Evolutionary conservation across 2,329 filamentous ascomycete genomes (phyloP), one percentile per base, ranked within the genome.

Genomic region (Venturia aucupariae): DNA sequence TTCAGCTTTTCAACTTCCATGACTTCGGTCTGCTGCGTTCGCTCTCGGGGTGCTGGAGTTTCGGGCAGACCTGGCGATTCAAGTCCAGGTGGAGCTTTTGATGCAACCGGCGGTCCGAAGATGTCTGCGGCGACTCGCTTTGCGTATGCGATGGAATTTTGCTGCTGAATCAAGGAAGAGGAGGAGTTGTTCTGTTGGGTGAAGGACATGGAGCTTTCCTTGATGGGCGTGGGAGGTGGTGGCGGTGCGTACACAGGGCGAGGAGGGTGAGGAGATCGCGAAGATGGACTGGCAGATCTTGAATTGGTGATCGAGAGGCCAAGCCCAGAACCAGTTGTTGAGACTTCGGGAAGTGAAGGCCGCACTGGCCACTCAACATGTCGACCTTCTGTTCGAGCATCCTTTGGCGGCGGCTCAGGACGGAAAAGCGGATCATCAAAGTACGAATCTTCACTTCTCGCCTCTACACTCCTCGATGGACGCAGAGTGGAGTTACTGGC

Each of bases 211-310:
- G 22, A 4, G 15, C 35, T 32, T 38, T 61, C 59, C 59, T 61
- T 46, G 59, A 46, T 27, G 17, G 51, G 51, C 6, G 51, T 57
- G 10, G 79, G 78, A 7, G 78, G 79, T 5, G 79, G 79, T 39
- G 79, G 79, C 42, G 79, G 79, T 55, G 78, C 76, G 64, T 80
- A 72, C 41, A 73, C 73, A n/a, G 80, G 78, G 11, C 74, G 67
- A 6, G 77, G 76, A 38, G 78, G 76, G 46, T 73, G 72, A 6
- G 74, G 72, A 67, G 71, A 71, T 38, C 30, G 24, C 17, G 51
- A 51, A 51, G 46, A 22, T 60, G 62, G 46, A 17, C 42, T 32
- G 44, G 24, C 32, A 19, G 46, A 30, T 38, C 46, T 35, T 4
- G 62, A 39, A 7, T 22, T 22, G n/a, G 13, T 35, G 35, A 64